phyloP scores from a whole-genome alignment of 257 asterid genomes.

The Schizonepeta tenuifolia region DNA sequence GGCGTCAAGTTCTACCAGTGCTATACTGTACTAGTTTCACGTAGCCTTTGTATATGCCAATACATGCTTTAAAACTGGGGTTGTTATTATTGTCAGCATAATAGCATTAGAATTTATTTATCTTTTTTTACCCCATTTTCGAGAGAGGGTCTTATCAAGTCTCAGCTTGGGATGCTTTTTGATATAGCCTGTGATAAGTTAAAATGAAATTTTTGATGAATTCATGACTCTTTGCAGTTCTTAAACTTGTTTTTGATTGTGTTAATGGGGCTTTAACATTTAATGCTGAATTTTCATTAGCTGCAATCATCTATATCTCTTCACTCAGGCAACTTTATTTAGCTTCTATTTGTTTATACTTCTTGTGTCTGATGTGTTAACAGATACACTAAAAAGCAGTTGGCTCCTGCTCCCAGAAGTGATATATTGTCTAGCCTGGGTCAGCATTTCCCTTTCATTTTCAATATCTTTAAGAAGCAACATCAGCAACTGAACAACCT shows the following conservation, averaged over 20 bases:
- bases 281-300: constrained; percentile 10
- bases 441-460: constrained; percentile 78
- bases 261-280: constrained; percentile 5
- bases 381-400: constrained; percentile 49
- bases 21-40: constrained; percentile 6
- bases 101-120: neutral
- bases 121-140: neutral
- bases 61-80: neutral
- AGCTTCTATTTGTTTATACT: constrained; percentile 13
- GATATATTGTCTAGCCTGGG: constrained; percentile 78
- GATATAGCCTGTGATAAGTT: neutral
- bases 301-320: constrained; percentile 15
- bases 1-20: constrained; percentile 4
- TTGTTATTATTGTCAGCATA: neutral
- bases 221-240: constrained; percentile 17
- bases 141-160: neutral
- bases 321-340: constrained; percentile 15
- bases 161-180: constrained; percentile 6
- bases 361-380: constrained; percentile 37
- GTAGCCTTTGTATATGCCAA: neutral
- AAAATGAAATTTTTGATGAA: neutral
- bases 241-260: constrained; percentile 17
- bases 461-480: constrained; percentile 72
- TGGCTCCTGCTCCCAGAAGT: constrained; percentile 58
- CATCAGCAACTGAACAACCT: constrained; percentile 46